phyloP scores from a whole-genome alignment of 2,329 filamentous ascomycete genomes.

The Fusarium subtropicale region DNA sequence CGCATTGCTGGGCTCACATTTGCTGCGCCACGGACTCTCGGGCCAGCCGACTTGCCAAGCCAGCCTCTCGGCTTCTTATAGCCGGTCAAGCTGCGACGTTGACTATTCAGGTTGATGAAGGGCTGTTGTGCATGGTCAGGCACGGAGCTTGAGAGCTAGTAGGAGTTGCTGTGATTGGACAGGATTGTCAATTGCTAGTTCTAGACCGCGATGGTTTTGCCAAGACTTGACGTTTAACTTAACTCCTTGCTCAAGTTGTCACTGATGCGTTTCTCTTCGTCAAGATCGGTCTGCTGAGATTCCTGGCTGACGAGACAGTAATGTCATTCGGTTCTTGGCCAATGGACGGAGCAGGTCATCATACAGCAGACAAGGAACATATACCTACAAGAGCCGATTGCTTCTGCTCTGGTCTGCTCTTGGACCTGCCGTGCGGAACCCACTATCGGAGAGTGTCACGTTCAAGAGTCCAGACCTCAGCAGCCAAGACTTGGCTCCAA shows the following conservation, averaged over 20 bases:
- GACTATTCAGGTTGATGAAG: slow-evolving; percentile 38
- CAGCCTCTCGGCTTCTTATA: slow-evolving; percentile 49
- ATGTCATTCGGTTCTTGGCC: slow-evolving; percentile 27
- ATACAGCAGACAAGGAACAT: slow-evolving; percentile 2
- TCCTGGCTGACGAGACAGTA: slow-evolving; percentile 12
- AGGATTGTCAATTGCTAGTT: slow-evolving; percentile 20
- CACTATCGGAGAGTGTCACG: slow-evolving; percentile 22
- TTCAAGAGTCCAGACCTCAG: slow-evolving; percentile 44
- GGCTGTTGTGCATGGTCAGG: slow-evolving; percentile 21
- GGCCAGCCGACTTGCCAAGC: slow-evolving; percentile 48
- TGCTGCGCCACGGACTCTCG: slow-evolving; percentile 48
- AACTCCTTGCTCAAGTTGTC: slow-evolving; percentile 23
- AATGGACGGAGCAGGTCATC: slow-evolving; percentile 2
- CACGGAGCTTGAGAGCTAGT: slow-evolving; percentile 27
- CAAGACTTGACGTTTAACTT: slow-evolving; percentile 27
- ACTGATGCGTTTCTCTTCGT: slow-evolving; percentile 37
- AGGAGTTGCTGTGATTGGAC: slow-evolving; percentile 29
- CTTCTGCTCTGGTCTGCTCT: not conserved
- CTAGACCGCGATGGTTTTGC: slow-evolving; percentile 30
- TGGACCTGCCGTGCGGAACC: slow-evolving; percentile 21
- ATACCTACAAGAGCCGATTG: slow-evolving; percentile 1
- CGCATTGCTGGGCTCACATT: slow-evolving; percentile 42
- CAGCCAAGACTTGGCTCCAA: slow-evolving; percentile 48
- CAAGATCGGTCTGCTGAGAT: slow-evolving; percentile 17
- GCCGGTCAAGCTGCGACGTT: slow-evolving; percentile 44